Percentiles rank a stretch among this genome's conserved stretches.
Conservation (phyloP, 495 filamentous ascomycete genomes). For the Penicillium roqueforti region DNA sequence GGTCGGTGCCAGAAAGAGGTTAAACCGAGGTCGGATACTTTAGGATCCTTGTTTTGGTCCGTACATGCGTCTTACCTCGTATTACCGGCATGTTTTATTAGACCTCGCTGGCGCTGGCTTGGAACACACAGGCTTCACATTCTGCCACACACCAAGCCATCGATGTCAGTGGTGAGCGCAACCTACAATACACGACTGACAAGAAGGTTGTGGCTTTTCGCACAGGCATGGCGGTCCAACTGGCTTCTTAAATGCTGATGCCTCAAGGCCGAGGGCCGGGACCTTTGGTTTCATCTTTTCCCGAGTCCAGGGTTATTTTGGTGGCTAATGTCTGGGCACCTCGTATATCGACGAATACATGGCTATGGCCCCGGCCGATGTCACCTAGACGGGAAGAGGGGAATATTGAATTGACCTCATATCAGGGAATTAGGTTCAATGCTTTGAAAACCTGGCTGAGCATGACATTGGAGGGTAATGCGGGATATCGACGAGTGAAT, state of each 20-base stretch:
- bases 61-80: conserved; percentile 13
- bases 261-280: neutral
- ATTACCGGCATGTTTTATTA: conserved; percentile 12
- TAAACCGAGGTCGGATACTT: conserved; percentile 10
- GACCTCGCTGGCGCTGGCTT: conserved; percentile 2
- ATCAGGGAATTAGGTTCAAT: neutral
- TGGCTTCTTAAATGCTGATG: neutral
- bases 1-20: neutral
- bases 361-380: neutral
- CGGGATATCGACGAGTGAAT: neutral
- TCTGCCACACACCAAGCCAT: conserved; percentile 8
- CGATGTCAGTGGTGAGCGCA: conserved; percentile 9
- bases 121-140: neutral
- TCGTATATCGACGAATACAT: neutral
- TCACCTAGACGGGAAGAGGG: neutral
- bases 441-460: conserved; percentile 2
- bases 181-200: neutral
- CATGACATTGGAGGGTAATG: neutral
- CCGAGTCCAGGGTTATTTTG: neutral
- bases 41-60: neutral
- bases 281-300: neutral
- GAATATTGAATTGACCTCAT: neutral
- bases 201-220: conserved; percentile 4
- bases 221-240: neutral
- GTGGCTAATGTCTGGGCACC: conserved; percentile 6